Percentiles rank a stretch among this genome's conserved stretches.
Conservation (phyloP, 192 early-diverging fungal genomes). For the Gonapodya sp. region DNA sequence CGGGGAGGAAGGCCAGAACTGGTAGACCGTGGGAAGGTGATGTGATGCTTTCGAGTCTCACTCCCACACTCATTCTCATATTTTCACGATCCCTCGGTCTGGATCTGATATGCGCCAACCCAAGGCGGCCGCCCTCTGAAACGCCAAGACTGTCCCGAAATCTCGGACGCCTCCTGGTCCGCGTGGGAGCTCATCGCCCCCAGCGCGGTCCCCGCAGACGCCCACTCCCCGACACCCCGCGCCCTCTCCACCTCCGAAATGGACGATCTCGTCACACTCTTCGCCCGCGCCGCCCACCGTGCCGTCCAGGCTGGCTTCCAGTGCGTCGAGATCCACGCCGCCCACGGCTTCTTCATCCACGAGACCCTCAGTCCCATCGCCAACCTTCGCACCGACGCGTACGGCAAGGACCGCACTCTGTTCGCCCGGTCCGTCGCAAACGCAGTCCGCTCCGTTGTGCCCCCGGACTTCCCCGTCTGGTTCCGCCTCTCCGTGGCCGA, state of each 20-base stretch:
- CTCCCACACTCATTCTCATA: no score
- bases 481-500: constrained; percentile 56
- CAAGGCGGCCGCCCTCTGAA: constrained; percentile 11
- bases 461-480: constrained; percentile 71
- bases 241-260: constrained; percentile 62
- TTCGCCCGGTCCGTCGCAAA: constrained; percentile 61
- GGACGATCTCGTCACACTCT: constrained; percentile 45
- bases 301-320: constrained; percentile 77
- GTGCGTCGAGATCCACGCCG: constrained; percentile 80
- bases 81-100: no score
- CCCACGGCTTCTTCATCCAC: constrained; percentile 83
- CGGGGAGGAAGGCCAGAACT: constrained; percentile 61
- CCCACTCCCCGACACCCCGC: constrained; percentile 29
- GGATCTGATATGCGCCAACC: no score
- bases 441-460: constrained; percentile 32
- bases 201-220: constrained; percentile 37
- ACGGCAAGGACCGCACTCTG: constrained; percentile 81
- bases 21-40: constrained; percentile 3
- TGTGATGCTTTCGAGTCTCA: background rate
- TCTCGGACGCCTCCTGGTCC: constrained; percentile 60
- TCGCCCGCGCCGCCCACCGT: constrained; percentile 52
- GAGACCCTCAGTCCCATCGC: constrained; percentile 69
- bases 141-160: constrained; percentile 12
- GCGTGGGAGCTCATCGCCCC: constrained; percentile 50
- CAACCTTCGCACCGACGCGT: constrained; percentile 83